phyloP scores from a whole-genome alignment of 352 stramenopile genomes.

The Salisapilia sapeloensis region DNA sequence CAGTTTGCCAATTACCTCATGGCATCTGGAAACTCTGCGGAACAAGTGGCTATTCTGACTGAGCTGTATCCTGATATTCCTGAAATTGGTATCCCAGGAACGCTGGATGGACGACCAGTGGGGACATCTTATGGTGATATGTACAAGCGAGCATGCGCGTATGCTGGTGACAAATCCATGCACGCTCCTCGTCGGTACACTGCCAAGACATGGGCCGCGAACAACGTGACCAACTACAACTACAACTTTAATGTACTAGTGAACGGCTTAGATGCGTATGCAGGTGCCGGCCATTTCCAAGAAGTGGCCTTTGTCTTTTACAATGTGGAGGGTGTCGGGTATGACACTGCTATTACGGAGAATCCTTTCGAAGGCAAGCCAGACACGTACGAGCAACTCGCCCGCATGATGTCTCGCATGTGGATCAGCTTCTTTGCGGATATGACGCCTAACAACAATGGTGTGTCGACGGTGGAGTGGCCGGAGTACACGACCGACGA shows the following conservation, averaged over 20 bases:
- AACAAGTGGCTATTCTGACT: constrained; percentile 5
- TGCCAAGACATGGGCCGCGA: constrained; percentile 9
- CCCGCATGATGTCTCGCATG: constrained; percentile 11
- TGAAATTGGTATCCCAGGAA: constrained; percentile 8
- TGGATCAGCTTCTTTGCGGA: constrained; percentile 13
- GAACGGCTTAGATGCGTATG: constrained; percentile 4
- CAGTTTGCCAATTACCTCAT: constrained; percentile 9
- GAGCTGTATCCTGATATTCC: constrained; percentile 10
- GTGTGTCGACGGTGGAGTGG: constrained; percentile 7
- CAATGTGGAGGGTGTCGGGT: constrained; percentile 9
- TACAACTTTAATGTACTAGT: constrained; percentile 11
- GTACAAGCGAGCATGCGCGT: constrained; percentile 10
- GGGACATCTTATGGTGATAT: constrained; percentile 8
- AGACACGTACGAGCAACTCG: constrained; percentile 5
- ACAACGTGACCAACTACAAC: constrained; percentile 8
- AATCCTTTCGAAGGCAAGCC: constrained; percentile 9
- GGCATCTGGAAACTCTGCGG: constrained; percentile 5
- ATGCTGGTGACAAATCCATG: constrained; percentile 9
- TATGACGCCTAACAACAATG: constrained; percentile 7
- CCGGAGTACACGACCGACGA: constrained; percentile 9
- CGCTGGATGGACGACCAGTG: constrained; percentile 7
- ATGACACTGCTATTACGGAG: constrained; percentile 8
- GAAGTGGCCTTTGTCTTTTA: constrained; percentile 14
- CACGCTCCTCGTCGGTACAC: constrained; percentile 9
- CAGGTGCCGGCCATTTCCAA: constrained; percentile 7